A percentile compares a stretch with the other conserved stretches of the same genome.
Conservation (phyloP, 2,329 filamentous ascomycete species). For the Apiospora saccharicola region DNA sequence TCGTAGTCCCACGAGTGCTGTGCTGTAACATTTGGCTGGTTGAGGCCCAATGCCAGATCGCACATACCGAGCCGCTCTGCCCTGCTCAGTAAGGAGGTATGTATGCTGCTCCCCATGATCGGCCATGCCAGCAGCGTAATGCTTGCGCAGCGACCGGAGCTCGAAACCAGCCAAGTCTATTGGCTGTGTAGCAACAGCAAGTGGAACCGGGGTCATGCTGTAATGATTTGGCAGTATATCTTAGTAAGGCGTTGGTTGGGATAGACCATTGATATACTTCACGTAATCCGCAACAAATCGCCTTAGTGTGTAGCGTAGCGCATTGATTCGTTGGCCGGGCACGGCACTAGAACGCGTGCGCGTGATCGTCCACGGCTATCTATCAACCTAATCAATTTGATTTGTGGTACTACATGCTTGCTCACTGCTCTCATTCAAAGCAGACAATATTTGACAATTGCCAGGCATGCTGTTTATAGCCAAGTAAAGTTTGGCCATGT, state of each 20-base stretch:
- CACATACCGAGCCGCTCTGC: not conserved
- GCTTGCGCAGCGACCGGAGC: not conserved
- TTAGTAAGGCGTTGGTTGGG: constrained; percentile 15
- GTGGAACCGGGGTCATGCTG: constrained; percentile 12
- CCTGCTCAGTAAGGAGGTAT: not conserved
- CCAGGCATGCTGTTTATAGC: not conserved
- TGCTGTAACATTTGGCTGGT: not conserved
- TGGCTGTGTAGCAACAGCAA: constrained; percentile 9
- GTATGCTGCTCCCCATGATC: not conserved
- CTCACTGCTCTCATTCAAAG: not conserved
- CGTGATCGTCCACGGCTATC: not conserved
- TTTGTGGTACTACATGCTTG: not conserved
- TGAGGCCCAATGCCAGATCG: not conserved
- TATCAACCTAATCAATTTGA: not conserved
- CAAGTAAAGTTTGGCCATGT: not conserved
- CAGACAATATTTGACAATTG: not conserved
- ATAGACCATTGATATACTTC: not conserved
- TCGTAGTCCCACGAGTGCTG: not conserved
- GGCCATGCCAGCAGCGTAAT: constrained; percentile 3
- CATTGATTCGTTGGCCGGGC: not conserved
- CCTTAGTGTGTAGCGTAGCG: constrained; percentile 13
- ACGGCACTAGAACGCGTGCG: not conserved
- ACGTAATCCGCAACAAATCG: not conserved
- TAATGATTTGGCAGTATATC: not conserved
- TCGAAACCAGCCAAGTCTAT: constrained; percentile 21